Conservation (phyloP, 2,329 filamentous ascomycete species). For the Harringtonia aguacate region DNA sequence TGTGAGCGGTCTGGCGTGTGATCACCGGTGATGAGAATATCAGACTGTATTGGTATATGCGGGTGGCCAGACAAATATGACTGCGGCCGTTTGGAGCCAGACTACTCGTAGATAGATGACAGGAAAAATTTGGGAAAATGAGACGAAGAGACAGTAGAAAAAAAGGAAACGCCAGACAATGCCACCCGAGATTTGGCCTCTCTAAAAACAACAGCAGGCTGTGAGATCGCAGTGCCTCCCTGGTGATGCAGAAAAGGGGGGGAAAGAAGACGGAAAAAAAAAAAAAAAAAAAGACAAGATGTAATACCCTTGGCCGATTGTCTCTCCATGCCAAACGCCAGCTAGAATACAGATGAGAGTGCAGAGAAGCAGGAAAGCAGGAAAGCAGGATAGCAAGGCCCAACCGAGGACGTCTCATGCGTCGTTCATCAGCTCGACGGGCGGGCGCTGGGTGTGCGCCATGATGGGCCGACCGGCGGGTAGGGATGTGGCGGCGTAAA, state of each 20-base stretch:
- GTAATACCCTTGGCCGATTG: too few relatives aligned
- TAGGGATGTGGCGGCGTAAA: not conserved
- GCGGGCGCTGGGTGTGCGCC: slow-evolving; percentile 52
- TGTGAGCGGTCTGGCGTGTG: too few relatives aligned
- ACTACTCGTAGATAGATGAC: too few relatives aligned
- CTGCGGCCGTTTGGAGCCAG: too few relatives aligned
- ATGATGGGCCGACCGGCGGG: slow-evolving; percentile 29
- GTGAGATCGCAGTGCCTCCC: not conserved
- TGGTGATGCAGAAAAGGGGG: not conserved
- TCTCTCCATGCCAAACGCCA: not conserved
- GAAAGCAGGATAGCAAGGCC: too few relatives aligned
- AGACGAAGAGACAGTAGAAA: not conserved
- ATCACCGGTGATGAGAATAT: too few relatives aligned
- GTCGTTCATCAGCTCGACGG: slow-evolving; percentile 52
- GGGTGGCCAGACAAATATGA: too few relatives aligned
- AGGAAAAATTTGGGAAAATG: too few relatives aligned
- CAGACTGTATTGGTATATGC: too few relatives aligned
- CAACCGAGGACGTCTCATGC: slow-evolving; percentile 14
- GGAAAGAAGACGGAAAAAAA: not conserved
- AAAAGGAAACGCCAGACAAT: not conserved
- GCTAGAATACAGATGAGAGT: not conserved
- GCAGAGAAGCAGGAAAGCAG: not conserved
- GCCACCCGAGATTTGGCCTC: too few relatives aligned
- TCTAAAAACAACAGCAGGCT: too few relatives aligned
- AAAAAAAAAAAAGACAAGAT: not conserved